These are phyloP conservation scores for Trypanosomatidae sp. DNA, from an alignment of 208 protist species.

Conservation along the genomic window DNA sequence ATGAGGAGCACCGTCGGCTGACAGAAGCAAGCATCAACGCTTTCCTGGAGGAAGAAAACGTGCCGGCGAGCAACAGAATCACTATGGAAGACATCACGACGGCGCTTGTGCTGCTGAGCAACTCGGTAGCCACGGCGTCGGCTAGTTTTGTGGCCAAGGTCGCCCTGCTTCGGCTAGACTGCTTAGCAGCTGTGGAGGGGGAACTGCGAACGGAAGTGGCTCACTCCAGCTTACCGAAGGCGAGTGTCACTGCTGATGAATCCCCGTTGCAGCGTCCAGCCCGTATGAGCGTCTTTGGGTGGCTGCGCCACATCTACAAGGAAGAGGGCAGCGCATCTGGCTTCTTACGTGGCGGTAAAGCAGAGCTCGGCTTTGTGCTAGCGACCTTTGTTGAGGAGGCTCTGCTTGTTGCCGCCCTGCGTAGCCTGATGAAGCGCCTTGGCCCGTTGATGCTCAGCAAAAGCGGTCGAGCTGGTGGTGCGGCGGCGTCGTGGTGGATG, in stretches of 20 bases:
- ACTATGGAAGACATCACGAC: constrained; percentile 8
- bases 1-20: not conserved
- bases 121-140: constrained; percentile 12
- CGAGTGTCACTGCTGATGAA: not conserved
- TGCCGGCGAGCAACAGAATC: constrained; percentile 6
- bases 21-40: constrained; percentile 16
- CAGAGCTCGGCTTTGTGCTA: constrained; percentile 21
- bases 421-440: not conserved
- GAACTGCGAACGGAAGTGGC: constrained; percentile 12
- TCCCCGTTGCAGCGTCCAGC: not conserved
- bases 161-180: constrained; percentile 18
- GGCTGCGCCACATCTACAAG: constrained; percentile 12
- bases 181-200: constrained; percentile 16
- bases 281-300: constrained; percentile 6
- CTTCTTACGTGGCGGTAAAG: constrained; percentile 26
- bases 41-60: constrained; percentile 26
- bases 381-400: constrained; percentile 14
- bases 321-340: constrained; percentile 8
- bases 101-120: constrained; percentile 11
- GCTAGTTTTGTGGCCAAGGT: constrained; percentile 12
- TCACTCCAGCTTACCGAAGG: not conserved
- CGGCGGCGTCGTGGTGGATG: not conserved
- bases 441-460: not conserved
- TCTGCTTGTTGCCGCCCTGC: constrained; percentile 13
- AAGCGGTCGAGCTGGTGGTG: not conserved